phyloP scores from a whole-genome alignment of 768 basidiomycete genomes.

The Tulasnella calospora region DNA sequence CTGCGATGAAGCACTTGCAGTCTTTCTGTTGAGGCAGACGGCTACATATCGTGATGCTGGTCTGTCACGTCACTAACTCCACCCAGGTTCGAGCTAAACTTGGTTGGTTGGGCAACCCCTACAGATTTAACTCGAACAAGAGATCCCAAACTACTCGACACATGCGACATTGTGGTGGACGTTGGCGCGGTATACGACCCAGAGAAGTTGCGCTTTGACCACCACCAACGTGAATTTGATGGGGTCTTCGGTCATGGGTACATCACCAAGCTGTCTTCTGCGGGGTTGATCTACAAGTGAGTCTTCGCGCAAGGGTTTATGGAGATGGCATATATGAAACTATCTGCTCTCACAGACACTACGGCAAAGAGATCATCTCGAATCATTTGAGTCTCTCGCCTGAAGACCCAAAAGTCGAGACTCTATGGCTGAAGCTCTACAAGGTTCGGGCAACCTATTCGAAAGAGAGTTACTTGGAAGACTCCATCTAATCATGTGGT shows the following conservation, averaged over 20 bases:
- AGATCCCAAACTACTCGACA: slow-evolving; percentile 62
- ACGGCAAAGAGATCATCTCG: slow-evolving; percentile 80
- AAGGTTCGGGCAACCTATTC: slow-evolving; percentile 43
- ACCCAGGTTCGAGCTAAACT: not conserved
- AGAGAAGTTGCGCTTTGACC: slow-evolving; percentile 75
- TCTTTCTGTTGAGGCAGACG: slow-evolving; percentile 79
- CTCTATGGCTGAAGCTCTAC: slow-evolving; percentile 87
- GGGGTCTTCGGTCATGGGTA: slow-evolving; percentile 88
- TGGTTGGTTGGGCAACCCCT: not conserved
- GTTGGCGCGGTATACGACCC: slow-evolving; percentile 91
- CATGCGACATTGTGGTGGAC: slow-evolving; percentile 93
- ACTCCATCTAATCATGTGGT: not conserved
- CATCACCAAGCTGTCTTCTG: slow-evolving; percentile 82
- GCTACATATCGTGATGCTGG: slow-evolving; percentile 69
- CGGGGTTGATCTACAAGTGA: slow-evolving; percentile 94
- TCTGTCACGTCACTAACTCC: slow-evolving; percentile 35
- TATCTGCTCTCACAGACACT: slow-evolving; percentile 54
- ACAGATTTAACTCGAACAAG: slow-evolving; percentile 66
- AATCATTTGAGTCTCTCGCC: slow-evolving; percentile 47
- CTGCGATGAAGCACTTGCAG: slow-evolving; percentile 93
- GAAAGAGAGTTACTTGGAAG: not conserved
- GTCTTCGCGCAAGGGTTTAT: slow-evolving; percentile 30
- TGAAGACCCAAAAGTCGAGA: slow-evolving; percentile 60
- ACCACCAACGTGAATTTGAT: slow-evolving; percentile 90
- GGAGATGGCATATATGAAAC: not conserved